phyloP scores from a whole-genome alignment of 2,329 filamentous ascomycete genomes.

The Pseudogymnoascus sp. region DNA sequence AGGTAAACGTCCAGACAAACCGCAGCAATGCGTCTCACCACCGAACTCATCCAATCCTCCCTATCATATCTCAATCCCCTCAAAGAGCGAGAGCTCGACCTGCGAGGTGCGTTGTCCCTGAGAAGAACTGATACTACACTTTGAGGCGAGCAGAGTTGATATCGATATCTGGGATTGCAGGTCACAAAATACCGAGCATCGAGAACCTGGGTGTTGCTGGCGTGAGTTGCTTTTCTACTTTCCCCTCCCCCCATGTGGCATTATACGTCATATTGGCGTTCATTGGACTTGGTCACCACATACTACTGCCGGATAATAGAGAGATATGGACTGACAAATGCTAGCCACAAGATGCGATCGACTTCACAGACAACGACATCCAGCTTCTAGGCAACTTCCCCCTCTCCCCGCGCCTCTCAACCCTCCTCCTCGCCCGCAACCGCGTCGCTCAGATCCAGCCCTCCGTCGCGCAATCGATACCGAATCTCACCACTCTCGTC shows the following conservation, averaged over 20 bases:
- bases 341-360: slow-evolving; percentile 90
- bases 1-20: slow-evolving; percentile 10
- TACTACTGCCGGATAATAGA: slow-evolving; percentile 3
- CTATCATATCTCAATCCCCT: slow-evolving; percentile 98
- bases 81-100: slow-evolving; percentile 97
- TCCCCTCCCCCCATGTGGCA: slow-evolving; percentile 3
- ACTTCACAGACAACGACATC: slow-evolving; percentile 98
- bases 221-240: no score
- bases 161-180: slow-evolving; percentile 56
- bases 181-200: slow-evolving; percentile 94
- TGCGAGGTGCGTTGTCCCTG: slow-evolving; percentile 84
- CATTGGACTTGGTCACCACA: neutral
- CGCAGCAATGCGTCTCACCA: slow-evolving; percentile 77
- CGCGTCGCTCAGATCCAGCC: slow-evolving; percentile 75
- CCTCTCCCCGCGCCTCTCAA: slow-evolving; percentile 76
- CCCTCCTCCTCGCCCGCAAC: slow-evolving; percentile 83
- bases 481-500: slow-evolving; percentile 73
- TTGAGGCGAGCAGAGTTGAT: slow-evolving; percentile 75
- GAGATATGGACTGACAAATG: neutral
- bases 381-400: slow-evolving; percentile 85
- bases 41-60: slow-evolving; percentile 87
- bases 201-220: slow-evolving; percentile 95
- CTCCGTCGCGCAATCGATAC: slow-evolving; percentile 63
- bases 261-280: neutral
- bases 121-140: slow-evolving; percentile 95